Percentiles rank a stretch among this genome's conserved stretches.
Evolutionary conservation across 2,329 filamentous ascomycete genomes (phyloP).

Genomic region (Dactylellina sp.): DNA sequence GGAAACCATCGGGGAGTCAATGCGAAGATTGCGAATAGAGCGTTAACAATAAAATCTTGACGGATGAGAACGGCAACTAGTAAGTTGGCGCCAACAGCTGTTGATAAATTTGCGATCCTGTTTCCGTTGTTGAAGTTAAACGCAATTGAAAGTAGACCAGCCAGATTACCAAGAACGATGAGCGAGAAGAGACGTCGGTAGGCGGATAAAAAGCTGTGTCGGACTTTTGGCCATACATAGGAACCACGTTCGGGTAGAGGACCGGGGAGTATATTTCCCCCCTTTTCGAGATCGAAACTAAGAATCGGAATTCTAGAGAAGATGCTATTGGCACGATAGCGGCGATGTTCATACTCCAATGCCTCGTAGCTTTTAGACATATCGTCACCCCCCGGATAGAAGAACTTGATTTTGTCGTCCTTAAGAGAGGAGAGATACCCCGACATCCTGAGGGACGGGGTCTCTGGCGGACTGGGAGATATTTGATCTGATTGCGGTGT

Average conservation of each 20-base stretch:
- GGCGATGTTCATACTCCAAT: constrained; percentile 45
- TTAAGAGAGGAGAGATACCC: constrained; percentile 9
- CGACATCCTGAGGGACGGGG: constrained; percentile 13
- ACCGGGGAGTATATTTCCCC: constrained; percentile 26
- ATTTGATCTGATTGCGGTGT: neutral
- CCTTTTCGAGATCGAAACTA: constrained; percentile 45
- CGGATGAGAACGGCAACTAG: constrained; percentile 67
- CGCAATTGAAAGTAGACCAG: constrained; percentile 50
- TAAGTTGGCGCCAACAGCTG: constrained; percentile 64
- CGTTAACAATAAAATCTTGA: constrained; percentile 69
- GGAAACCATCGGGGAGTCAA: constrained; percentile 66
- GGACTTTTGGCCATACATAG: constrained; percentile 66
- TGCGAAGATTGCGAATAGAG: constrained; percentile 66
- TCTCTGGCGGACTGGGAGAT: neutral
- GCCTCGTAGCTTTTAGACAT: constrained; percentile 22
- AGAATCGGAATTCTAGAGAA: constrained; percentile 43
- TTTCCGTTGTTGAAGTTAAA: constrained; percentile 37
- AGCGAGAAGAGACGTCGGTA: constrained; percentile 66
- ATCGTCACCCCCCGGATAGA: constrained; percentile 26
- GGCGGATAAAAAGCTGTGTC: constrained; percentile 62
- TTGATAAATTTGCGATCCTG: constrained; percentile 35
- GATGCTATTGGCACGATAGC: constrained; percentile 42
- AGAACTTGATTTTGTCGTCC: constrained; percentile 41
- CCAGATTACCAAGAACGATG: constrained; percentile 64
- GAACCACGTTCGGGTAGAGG: constrained; percentile 35